A percentile compares a stretch with the other conserved stretches of the same genome.
Conservation (phyloP, 2,329 filamentous ascomycete genomes). For the Colletotrichum euphorbiae region DNA sequence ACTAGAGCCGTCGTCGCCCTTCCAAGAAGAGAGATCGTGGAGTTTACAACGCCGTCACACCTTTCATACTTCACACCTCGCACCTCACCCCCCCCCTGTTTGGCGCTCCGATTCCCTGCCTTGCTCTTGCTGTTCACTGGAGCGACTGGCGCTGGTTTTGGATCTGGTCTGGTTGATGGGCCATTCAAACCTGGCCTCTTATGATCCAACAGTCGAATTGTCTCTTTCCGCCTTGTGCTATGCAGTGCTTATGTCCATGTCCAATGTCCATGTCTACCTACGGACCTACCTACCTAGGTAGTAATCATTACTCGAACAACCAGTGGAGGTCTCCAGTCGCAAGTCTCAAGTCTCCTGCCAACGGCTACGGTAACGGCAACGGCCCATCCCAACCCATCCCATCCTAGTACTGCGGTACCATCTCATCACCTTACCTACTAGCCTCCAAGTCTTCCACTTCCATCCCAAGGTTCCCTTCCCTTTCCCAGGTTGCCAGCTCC, state of each 20-base stretch:
- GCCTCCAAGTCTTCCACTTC: not conserved
- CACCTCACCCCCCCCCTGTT: constrained; percentile 27
- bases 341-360: too few relatives aligned
- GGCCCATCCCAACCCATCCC: not conserved
- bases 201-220: not conserved
- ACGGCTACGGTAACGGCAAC: too few relatives aligned
- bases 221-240: constrained; percentile 15
- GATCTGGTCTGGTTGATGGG: constrained; percentile 19
- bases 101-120: constrained; percentile 29
- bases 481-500: too few relatives aligned
- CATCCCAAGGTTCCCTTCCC: not conserved
- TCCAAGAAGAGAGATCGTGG: not conserved
- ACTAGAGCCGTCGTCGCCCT: too few relatives aligned
- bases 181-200: not conserved
- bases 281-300: too few relatives aligned
- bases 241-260: constrained; percentile 3
- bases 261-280: too few relatives aligned
- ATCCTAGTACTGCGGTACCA: not conserved
- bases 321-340: too few relatives aligned
- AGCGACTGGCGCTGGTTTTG: not conserved
- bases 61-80: not conserved
- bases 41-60: not conserved
- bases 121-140: not conserved
- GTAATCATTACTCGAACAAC: too few relatives aligned
- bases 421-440: not conserved